These are phyloP conservation scores for Uronychia setigera DNA, from an alignment of 73 alveolate species.

Conservation along the genomic window DNA sequence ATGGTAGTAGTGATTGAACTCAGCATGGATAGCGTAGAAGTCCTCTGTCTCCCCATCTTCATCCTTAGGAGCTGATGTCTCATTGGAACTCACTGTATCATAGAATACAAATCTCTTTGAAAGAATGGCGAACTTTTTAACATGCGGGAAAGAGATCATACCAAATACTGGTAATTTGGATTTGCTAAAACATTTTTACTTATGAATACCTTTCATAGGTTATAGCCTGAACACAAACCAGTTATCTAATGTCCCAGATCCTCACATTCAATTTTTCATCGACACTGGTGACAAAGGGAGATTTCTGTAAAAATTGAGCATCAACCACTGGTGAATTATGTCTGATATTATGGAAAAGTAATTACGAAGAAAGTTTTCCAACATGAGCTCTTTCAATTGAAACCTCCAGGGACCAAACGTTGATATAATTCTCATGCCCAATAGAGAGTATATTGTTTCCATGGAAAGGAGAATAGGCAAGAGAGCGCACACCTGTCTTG, in stretches of 20 bases:
- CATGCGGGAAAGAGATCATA: conserved; percentile 39
- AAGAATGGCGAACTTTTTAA: conserved; percentile 52
- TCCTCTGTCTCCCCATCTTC: conserved; percentile 48
- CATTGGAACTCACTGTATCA: conserved; percentile 45
- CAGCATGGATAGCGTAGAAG: conserved; percentile 67
- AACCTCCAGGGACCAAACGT: conserved; percentile 78
- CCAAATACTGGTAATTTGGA: conserved; percentile 48
- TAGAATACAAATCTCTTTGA: conserved; percentile 55
- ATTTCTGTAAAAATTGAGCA: conserved; percentile 78
- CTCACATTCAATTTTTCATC: conserved; percentile 88
- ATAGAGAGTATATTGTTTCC: conserved; percentile 86
- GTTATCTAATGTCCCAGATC: conserved; percentile 85
- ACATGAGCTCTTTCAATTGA: conserved; percentile 69
- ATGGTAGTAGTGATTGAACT: conserved; percentile 78
- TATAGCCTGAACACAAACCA: conserved; percentile 69
- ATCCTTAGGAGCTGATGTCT: not conserved
- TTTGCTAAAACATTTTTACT: not conserved
- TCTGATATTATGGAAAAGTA: conserved; percentile 78
- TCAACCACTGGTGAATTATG: conserved; percentile 86
- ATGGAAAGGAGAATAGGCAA: conserved; percentile 82
- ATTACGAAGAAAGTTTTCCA: conserved; percentile 67
- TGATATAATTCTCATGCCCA: conserved; percentile 88
- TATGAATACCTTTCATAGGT: conserved; percentile 31
- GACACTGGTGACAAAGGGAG: conserved; percentile 77
- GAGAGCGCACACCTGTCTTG: conserved; percentile 82